Evolutionary conservation across 1,139 yeast species (phyloP), one percentile per base, ranked within the genome.

Genomic region (Diutina ranongensis): DNA sequence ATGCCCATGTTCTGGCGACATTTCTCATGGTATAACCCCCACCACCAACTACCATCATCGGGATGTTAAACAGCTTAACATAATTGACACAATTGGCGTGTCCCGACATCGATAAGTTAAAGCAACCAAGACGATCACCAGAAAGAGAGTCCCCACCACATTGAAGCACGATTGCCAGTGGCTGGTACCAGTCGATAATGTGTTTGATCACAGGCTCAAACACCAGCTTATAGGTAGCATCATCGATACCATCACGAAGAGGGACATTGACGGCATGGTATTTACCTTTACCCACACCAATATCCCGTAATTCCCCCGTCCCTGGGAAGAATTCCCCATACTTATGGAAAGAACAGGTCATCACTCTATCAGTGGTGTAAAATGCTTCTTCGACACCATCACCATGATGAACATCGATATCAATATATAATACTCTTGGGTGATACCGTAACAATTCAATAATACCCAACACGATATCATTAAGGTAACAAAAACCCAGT

Each of bases 381-480:
- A 92, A 92, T 0, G 97, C 97, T 62, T 92, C 97, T 63, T 92
- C 97, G 28, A 92, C 98, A 52, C 97, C 98, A 63, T 92, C 98
- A 48, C 98, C 98, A 58, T 92, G 98, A 61, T 92, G 98, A 20
- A 92, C 87, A 63, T 92, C 98, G 51, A 88, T 92, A 61, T 92
- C 98, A 52, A 92, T 83, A 61, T 92, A 92, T 54, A 92, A 71
- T n/a, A 92, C 97, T 54, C 97, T 74, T 44, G 96, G 95, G 64
- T 92, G 96, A 59, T 87, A 88, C 48, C 97, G 71, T 55, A 92
- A 70, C 51, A 92, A 72, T 61, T 92, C 95, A 55, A 92, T 78
- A 50, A 92, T 89, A 18, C 96, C 95, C 55, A 92, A 68, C 1
- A 88, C 97, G 56, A 86, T 86, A 62, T 86, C 95, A 56, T 70